Evolutionary conservation across 176 grass and related monocot species (phyloP).

Genomic region (Triticum urartu): DNA sequence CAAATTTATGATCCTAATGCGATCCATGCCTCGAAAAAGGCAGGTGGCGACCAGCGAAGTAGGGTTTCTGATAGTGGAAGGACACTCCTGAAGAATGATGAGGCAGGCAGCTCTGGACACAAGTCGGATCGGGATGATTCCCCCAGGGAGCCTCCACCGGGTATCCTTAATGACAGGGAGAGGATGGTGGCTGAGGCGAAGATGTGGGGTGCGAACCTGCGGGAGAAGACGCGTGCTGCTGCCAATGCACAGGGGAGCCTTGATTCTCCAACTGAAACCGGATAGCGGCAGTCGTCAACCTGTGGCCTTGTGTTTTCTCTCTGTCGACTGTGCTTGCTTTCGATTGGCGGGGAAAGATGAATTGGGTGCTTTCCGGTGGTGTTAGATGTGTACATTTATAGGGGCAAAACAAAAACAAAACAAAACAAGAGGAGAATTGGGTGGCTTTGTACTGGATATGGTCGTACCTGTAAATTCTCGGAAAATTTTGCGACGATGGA

Average conservation of each 20-base stretch:
- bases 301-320: not conserved
- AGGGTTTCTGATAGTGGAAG: constrained; percentile 32
- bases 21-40: constrained; percentile 29
- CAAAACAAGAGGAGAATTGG: not conserved
- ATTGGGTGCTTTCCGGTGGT: constrained; percentile 16
- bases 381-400: constrained; percentile 56
- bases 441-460: constrained; percentile 35
- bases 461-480: constrained; percentile 52
- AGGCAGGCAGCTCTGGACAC: constrained; percentile 33
- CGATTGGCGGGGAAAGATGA: not conserved
- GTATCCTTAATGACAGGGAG: constrained; percentile 66
- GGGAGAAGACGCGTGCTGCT: constrained; percentile 64
- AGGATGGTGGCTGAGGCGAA: constrained; percentile 88
- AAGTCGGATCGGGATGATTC: constrained; percentile 45
- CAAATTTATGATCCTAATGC: constrained; percentile 53
- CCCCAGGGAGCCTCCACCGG: constrained; percentile 27
- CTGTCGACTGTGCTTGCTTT: constrained; percentile 28
- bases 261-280: constrained; percentile 38
- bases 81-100: constrained; percentile 22
- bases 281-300: constrained; percentile 12
- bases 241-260: constrained; percentile 20
- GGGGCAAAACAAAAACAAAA: constrained; percentile 13
- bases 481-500: constrained; percentile 50
- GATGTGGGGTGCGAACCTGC: constrained; percentile 90
- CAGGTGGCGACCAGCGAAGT: constrained; percentile 24